Percentiles rank a stretch among this genome's conserved stretches.
These are phyloP conservation scores for Epichloe glyceriae DNA, from an alignment of 2,329 filamentous ascomycete species.

Conservation along the genomic window DNA sequence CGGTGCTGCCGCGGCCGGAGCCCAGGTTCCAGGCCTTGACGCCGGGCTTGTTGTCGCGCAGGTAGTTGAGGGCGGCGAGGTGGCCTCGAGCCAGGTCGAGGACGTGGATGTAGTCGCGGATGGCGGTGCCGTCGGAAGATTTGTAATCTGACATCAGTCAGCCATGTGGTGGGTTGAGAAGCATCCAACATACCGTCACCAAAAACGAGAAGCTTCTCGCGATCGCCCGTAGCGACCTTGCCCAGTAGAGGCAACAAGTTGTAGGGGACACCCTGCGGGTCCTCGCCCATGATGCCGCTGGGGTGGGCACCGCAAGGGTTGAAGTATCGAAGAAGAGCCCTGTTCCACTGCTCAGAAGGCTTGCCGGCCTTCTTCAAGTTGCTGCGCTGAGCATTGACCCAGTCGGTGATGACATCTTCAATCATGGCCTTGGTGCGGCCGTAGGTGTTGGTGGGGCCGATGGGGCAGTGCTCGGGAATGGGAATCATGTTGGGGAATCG, in stretches of 20 bases:
- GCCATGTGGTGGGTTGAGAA: not conserved
- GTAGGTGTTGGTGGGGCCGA: conserved; percentile 94
- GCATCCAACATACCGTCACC: conserved; percentile 61
- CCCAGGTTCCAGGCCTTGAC: conserved; percentile 95
- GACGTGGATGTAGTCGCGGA: conserved; percentile 97
- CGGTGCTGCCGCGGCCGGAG: conserved; percentile 85
- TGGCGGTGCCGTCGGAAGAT: conserved; percentile 82
- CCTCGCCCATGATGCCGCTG: conserved; percentile 93
- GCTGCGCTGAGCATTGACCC: conserved; percentile 74
- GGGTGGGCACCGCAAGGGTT: conserved; percentile 94
- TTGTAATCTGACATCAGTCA: conserved; percentile 56
- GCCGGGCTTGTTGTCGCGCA: conserved; percentile 71
- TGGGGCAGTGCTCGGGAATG: conserved; percentile 92
- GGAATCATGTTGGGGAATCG: conserved; percentile 97
- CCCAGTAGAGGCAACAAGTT: conserved; percentile 90
- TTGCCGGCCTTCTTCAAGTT: conserved; percentile 71
- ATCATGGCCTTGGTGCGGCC: conserved; percentile 92
- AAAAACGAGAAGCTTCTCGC: conserved; percentile 88
- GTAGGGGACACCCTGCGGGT: conserved; percentile 89
- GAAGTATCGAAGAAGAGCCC: conserved; percentile 87
- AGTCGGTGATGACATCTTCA: conserved; percentile 83
- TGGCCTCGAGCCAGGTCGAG: conserved; percentile 80
- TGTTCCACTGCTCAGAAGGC: conserved; percentile 75
- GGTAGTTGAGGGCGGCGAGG: conserved; percentile 78
- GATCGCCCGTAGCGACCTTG: conserved; percentile 89